These are phyloP conservation scores for Plasmodium vinckei DNA, from an alignment of 169 alveolate species.

Conservation along the genomic window DNA sequence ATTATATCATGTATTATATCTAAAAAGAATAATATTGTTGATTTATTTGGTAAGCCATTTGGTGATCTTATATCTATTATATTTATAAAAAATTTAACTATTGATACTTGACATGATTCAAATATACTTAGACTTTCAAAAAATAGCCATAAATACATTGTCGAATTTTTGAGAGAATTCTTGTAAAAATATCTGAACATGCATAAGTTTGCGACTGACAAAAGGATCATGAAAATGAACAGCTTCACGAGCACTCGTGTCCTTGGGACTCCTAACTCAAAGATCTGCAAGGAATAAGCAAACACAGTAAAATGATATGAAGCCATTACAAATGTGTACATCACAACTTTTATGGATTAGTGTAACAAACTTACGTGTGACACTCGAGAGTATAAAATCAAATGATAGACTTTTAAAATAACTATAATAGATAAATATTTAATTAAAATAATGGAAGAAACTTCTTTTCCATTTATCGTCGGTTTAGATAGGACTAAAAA, in stretches of 20 bases:
- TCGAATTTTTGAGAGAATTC: conserved; percentile 79
- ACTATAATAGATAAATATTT: conserved; percentile 83
- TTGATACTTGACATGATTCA: conserved; percentile 77
- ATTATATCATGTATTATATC: conserved; percentile 81
- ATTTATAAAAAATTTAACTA: conserved; percentile 76
- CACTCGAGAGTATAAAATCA: conserved; percentile 84
- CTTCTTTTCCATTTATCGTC: conserved; percentile 86
- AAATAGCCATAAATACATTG: conserved; percentile 90
- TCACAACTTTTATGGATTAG: not conserved
- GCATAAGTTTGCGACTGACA: conserved; percentile 81
- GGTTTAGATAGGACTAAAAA: conserved; percentile 89
- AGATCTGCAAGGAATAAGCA: conserved; percentile 79
- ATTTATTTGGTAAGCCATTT: conserved; percentile 80
- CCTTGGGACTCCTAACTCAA: conserved; percentile 88
- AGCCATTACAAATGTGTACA: not conserved
- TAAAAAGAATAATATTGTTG: conserved; percentile 80
- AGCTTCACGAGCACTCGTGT: conserved; percentile 77
- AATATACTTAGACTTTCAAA: conserved; percentile 84
- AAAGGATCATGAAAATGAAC: conserved; percentile 76
- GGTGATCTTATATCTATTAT: conserved; percentile 74
- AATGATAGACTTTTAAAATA: conserved; percentile 87
- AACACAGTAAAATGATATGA: not conserved
- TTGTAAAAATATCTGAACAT: conserved; percentile 79
- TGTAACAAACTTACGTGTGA: conserved; percentile 75
- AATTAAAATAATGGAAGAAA: conserved; percentile 81